Percentiles rank a stretch among this genome's conserved stretches.
phyloP scores from a whole-genome alignment of 1,284 basidiomycete species.

The Heterobasidion occidentale region DNA sequence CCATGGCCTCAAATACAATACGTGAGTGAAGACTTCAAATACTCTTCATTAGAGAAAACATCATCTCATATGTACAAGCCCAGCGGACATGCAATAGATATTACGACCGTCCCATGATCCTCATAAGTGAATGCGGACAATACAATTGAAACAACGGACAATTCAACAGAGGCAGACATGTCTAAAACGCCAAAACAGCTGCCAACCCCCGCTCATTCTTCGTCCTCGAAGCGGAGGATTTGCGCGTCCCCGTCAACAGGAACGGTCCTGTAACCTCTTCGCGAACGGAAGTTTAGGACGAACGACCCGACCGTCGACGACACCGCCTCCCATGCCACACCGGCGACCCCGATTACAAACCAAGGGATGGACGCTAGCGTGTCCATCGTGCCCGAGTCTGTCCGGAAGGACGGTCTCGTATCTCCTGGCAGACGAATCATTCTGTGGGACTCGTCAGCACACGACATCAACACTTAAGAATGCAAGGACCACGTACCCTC shows the following conservation, averaged over 20 bases:
- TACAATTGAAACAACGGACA: background rate
- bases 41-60: background rate
- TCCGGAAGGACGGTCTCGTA: slow-evolving; percentile 30
- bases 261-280: slow-evolving; percentile 67
- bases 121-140: background rate
- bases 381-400: slow-evolving; percentile 46
- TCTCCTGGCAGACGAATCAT: slow-evolving; percentile 74
- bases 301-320: slow-evolving; percentile 36
- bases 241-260: slow-evolving; percentile 88
- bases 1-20: background rate
- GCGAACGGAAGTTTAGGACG: slow-evolving; percentile 33
- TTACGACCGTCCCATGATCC: background rate
- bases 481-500: slow-evolving; percentile 52
- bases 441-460: slow-evolving; percentile 27
- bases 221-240: slow-evolving; percentile 74
- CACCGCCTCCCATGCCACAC: slow-evolving; percentile 67
- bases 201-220: slow-evolving; percentile 25
- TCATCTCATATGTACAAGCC: background rate
- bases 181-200: background rate
- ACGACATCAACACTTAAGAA: background rate
- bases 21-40: background rate
- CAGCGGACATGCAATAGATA: background rate
- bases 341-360: slow-evolving; percentile 73
- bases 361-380: slow-evolving; percentile 82
- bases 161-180: background rate